phyloP scores from a whole-genome alignment of 768 basidiomycete species.

The Lepiota venenata region DNA sequence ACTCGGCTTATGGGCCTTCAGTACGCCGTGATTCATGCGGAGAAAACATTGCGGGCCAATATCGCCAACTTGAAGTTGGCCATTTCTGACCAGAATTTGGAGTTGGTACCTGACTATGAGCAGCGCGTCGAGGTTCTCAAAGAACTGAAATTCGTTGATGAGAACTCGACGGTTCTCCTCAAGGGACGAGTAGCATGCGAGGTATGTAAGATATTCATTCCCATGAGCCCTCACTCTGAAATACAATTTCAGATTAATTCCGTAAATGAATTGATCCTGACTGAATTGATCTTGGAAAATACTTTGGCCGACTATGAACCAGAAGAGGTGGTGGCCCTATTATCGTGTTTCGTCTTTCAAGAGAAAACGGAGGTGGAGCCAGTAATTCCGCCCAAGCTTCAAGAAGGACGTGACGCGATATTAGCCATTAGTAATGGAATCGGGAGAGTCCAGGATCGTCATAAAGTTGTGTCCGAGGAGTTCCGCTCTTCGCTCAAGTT shows the following conservation, averaged over 20 bases:
- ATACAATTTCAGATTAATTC: slow-evolving; percentile 80
- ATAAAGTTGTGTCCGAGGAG: slow-evolving; percentile 77
- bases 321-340: slow-evolving; percentile 92
- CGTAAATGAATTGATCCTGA: slow-evolving; percentile 93
- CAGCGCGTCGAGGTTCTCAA: slow-evolving; percentile 89
- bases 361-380: slow-evolving; percentile 96
- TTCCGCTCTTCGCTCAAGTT: slow-evolving; percentile 81
- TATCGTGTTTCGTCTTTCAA: slow-evolving; percentile 97
- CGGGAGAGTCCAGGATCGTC: slow-evolving; percentile 70
- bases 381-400: slow-evolving; percentile 70
- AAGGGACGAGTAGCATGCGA: slow-evolving; percentile 99
- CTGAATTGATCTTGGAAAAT: slow-evolving; percentile 96
- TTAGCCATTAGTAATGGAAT: slow-evolving; percentile 75
- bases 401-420: slow-evolving; percentile 79
- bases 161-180: slow-evolving; percentile 90
- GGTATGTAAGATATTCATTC: slow-evolving; percentile 37
- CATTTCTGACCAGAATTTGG: slow-evolving; percentile 95
- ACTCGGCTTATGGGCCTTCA: slow-evolving; percentile 26
- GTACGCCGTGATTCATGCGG: slow-evolving; percentile 76
- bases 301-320: slow-evolving; percentile 87
- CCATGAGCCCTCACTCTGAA: not conserved
- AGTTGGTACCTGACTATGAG: slow-evolving; percentile 95
- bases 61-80: slow-evolving; percentile 78
- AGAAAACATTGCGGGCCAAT: slow-evolving; percentile 68
- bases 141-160: slow-evolving; percentile 90